Evolutionary conservation across 208 protist genomes (phyloP).

Genomic region (Trypanosoma caninum): DNA sequence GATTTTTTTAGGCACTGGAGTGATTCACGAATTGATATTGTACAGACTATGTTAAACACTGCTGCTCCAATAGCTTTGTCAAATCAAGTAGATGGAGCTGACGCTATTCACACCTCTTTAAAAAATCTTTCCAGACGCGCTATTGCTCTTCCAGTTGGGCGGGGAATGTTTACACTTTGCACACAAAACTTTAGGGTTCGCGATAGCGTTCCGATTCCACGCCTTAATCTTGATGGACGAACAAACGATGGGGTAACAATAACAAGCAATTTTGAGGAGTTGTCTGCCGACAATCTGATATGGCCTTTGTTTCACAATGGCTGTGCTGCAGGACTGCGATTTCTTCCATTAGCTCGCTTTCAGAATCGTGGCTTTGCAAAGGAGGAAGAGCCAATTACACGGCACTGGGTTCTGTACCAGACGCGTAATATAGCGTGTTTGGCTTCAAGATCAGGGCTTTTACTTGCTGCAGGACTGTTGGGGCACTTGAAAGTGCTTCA

Average conservation of each 20-base stretch:
- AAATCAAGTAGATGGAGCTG: conserved; percentile 43
- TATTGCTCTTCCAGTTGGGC: conserved; percentile 55
- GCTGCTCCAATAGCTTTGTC: conserved; percentile 53
- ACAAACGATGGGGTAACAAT: conserved; percentile 68
- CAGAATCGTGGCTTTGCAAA: conserved; percentile 19
- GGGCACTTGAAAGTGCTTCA: conserved; percentile 78
- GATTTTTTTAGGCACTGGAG: conserved; percentile 73
- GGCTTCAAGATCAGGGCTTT: conserved; percentile 58
- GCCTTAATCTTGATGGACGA: conserved; percentile 59
- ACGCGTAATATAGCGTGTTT: conserved; percentile 60
- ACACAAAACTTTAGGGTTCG: conserved; percentile 75
- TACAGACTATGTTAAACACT: conserved; percentile 77
- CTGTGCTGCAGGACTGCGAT: conserved; percentile 76
- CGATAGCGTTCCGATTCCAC: conserved; percentile 78
- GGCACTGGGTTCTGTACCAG: conserved; percentile 88
- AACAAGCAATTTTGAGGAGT: conserved; percentile 46
- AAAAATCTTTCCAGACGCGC: conserved; percentile 40
- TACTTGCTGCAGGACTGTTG: conserved; percentile 74
- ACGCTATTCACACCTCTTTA: conserved; percentile 48
- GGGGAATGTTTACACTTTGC: conserved; percentile 83
- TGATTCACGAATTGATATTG: conserved; percentile 61
- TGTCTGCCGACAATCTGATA: conserved; percentile 32
- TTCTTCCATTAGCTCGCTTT: conserved; percentile 50
- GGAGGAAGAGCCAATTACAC: conserved; percentile 44
- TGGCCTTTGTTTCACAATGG: conserved; percentile 87